Evolutionary conservation across 352 stramenopile species (phyloP), one percentile per base, ranked within the genome.

Genomic region (Phytopythium montanum): DNA sequence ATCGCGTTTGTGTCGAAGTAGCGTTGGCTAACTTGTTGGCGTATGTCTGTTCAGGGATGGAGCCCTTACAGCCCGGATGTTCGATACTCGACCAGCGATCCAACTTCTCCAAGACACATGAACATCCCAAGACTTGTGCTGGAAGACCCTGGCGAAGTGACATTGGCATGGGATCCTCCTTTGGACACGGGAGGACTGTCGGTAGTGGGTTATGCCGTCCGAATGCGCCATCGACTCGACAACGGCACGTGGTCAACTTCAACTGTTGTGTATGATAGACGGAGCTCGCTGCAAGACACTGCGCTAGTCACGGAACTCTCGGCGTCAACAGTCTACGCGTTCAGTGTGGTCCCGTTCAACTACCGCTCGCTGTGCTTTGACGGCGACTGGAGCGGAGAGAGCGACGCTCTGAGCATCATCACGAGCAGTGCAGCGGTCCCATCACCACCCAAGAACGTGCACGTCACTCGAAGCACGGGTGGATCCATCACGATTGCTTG

Each of bases 131-230:
- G 52, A 3, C 53, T 82, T 12, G 36, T 38, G 1, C 42, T 58
- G 3, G 70, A 88, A 61, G 74, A 85, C 41, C 76, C 76, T 21
- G 76, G 79, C 2, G 68, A 84, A 38, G 34, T 88, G 1, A 81
- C 68, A 3, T 42, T 87, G 7, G 26, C 54, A 19, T 88, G 79
- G 79, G 42, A 49, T 3, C 38, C 36, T 8, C 79, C 79, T 3
- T 50, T 80, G 25, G 79, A 88, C 25, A 61, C 56, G 13, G 79
- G 79, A 0, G 79, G 79, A 1, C 56, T 72, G n/a, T 34, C 49
- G 36, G 64, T 88, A 50, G 75, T 73, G 1, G 79, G 79, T 8
- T 88, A 87, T 29, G 29, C 63, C 5, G 31, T 88, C 16, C 66
- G 65, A 14, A 44, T 62, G 5, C 74, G 71, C 0, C 53, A 63